Conservation (phyloP, 2,329 filamentous ascomycete species). For the Elsinoe perseae region DNA sequence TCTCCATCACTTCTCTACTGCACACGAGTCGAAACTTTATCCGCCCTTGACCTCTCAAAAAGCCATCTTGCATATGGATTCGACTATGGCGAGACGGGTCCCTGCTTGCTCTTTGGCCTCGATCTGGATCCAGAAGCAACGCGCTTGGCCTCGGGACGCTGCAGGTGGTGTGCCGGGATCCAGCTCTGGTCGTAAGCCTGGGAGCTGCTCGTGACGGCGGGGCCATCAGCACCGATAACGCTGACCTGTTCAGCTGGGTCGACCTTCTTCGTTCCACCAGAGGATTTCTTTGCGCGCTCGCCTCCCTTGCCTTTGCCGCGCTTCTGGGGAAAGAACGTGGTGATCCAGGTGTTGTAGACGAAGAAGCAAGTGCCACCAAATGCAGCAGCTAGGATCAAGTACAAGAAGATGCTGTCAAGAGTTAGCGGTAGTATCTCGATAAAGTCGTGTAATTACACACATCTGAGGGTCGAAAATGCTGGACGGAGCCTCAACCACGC, state of each 20-base stretch:
- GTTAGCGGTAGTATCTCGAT: background rate
- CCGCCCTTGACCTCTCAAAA: no score
- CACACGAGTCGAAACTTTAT: no score
- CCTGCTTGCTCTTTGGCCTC: conserved; percentile 33
- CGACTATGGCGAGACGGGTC: conserved; percentile 3
- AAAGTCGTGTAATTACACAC: conserved; percentile 46
- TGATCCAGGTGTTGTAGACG: conserved; percentile 97
- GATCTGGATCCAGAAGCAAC: conserved; percentile 44
- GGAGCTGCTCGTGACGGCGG: conserved; percentile 59
- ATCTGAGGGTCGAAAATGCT: conserved; percentile 94
- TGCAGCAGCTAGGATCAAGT: conserved; percentile 73
- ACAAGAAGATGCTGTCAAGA: conserved; percentile 77
- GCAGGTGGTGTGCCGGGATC: conserved; percentile 85
- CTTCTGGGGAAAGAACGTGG: conserved; percentile 87
- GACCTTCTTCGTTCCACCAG: conserved; percentile 59
- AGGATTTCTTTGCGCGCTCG: conserved; percentile 56
- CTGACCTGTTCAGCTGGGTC: conserved; percentile 52
- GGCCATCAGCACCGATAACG: conserved; percentile 62
- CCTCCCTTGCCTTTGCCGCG: conserved; percentile 51
- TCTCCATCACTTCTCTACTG: background rate
- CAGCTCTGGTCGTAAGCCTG: conserved; percentile 85
- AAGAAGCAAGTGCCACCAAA: conserved; percentile 84
- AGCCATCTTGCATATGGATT: background rate
- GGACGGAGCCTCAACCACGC: conserved; percentile 80
- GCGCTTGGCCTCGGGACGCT: conserved; percentile 65